phyloP scores from a whole-genome alignment of 2,329 filamentous ascomycete species.

The Hypoxylon rubiginosum region DNA sequence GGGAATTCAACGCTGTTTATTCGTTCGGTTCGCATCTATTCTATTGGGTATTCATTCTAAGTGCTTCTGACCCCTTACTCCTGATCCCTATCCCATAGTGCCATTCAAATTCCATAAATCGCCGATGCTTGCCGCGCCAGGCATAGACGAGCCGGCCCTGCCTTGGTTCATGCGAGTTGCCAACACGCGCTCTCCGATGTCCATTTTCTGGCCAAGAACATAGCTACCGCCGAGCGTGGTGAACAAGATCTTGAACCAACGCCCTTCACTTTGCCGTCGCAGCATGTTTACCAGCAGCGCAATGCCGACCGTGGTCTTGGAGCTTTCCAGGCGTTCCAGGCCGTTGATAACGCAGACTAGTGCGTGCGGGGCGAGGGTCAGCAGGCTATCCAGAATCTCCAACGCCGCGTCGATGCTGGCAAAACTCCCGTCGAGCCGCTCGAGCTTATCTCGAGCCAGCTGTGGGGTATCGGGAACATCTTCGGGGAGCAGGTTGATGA shows the following conservation, averaged over 20 bases:
- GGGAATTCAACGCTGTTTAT: no score
- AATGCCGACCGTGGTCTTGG: background rate
- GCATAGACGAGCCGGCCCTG: background rate
- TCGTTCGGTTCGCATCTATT: background rate
- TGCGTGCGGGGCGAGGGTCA: slow-evolving; percentile 2
- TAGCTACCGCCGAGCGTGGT: slow-evolving; percentile 9
- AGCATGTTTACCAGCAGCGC: slow-evolving; percentile 11
- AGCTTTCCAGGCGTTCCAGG: slow-evolving; percentile 14
- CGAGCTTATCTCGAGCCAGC: background rate
- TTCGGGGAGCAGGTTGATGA: slow-evolving; percentile 4
- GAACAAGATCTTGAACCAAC: slow-evolving; percentile 13
- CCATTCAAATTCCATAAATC: no score
- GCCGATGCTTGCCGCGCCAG: background rate
- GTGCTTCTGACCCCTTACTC: no score
- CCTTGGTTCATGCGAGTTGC: background rate
- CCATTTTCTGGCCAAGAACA: background rate
- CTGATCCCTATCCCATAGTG: no score
- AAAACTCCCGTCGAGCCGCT: slow-evolving; percentile 11
- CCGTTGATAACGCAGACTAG: slow-evolving; percentile 21
- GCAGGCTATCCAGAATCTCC: slow-evolving; percentile 8
- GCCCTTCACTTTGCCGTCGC: background rate
- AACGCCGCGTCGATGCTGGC: slow-evolving; percentile 10
- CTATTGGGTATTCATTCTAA: background rate
- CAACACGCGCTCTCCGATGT: background rate
- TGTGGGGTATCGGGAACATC: background rate